Percentiles rank a stretch among this genome's conserved stretches.
Evolutionary conservation across 352 stramenopile species (phyloP).

Genomic region (Thalassiosira exigua): DNA sequence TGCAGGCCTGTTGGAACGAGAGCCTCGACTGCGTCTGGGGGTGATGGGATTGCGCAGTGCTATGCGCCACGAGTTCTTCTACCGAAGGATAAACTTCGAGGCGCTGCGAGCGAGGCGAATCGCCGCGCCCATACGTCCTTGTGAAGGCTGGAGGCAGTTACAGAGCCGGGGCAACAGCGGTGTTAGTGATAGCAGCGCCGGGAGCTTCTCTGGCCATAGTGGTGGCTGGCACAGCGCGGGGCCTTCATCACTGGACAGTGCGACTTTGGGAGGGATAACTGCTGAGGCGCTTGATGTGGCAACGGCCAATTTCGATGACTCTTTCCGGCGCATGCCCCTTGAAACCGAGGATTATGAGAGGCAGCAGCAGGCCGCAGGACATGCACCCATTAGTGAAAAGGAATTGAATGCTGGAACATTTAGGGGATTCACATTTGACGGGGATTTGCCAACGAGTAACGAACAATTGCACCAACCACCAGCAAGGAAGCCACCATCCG

Average conservation of each 20-base stretch:
- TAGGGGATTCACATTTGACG: conserved; percentile 82
- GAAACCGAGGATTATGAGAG: conserved; percentile 78
- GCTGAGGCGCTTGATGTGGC: conserved; percentile 71
- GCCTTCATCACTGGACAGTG: conserved; percentile 50
- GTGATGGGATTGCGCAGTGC: conserved; percentile 74
- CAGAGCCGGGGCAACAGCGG: conserved; percentile 39
- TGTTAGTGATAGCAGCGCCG: conserved; percentile 11
- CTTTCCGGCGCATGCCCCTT: conserved; percentile 80
- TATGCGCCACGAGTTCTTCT: conserved; percentile 83
- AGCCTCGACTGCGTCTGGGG: conserved; percentile 70
- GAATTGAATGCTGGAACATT: conserved; percentile 82
- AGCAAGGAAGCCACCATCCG: too few relatives aligned
- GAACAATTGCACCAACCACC: too few relatives aligned
- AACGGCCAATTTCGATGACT: conserved; percentile 84
- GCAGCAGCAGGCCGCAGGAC: conserved; percentile 47
- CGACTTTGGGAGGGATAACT: conserved; percentile 45
- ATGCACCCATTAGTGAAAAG: conserved; percentile 57
- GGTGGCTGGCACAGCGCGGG: conserved; percentile 28
- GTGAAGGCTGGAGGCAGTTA: conserved; percentile 78
- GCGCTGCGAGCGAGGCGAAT: conserved; percentile 68
- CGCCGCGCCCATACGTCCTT: conserved; percentile 78
- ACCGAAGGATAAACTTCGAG: conserved; percentile 79
- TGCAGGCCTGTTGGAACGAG: conserved; percentile 72
- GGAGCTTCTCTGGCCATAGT: neutral
- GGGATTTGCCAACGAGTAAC: conserved; percentile 52